Base-by-base conservation (phyloP, 495 filamentous ascomycete species). In the Neurospora sp. region DNA sequence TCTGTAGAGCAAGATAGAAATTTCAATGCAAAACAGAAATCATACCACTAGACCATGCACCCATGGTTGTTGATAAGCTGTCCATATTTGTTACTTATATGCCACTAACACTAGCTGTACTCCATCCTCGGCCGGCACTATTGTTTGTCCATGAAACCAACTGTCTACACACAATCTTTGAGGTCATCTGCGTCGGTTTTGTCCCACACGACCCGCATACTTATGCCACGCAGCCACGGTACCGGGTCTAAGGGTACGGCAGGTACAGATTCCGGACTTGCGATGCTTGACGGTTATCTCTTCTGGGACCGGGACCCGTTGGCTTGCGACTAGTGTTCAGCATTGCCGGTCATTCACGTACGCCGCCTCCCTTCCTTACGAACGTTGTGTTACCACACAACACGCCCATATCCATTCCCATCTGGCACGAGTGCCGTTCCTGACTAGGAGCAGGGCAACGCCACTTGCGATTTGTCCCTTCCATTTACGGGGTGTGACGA, bases 11-110 rank as follows among this genome's bases (percentile, higher is more conserved):
- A 70, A 45, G 68, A 72, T 68, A 16, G 35, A 35, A 38, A 38
- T 37, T 41, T 70, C 69, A 73, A 71, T 68, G 72, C 72, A 70
- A 73, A 65, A 71, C 72, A 73, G 72, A 73, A 53, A 73, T 73
- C 65, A 53, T 73, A 73, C 65, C 65, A 53, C 71, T 53, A 69
- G 71, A 73, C 69, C 72, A 71, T 73, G 69, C 71, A 68, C 71
- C 71, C 71, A 73, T 41, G 41, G 65, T 18, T 47, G 35, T 72
- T 65, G 18, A 7, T 4, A 10, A 10, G 4, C 4, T 22, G 20
- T 12, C 9, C 20, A 27, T 9, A 22, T 5, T 22, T 5, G 0
- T 4, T 12, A 14, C 4, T 20, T 27, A 59, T 59, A 14, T 59
- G 0, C 4, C 0, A 65, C 14, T 7, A 16, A 4, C 1, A 35